phyloP scores from a whole-genome alignment of 345 rosid genomes.

The Eucalyptus dawsonii region DNA sequence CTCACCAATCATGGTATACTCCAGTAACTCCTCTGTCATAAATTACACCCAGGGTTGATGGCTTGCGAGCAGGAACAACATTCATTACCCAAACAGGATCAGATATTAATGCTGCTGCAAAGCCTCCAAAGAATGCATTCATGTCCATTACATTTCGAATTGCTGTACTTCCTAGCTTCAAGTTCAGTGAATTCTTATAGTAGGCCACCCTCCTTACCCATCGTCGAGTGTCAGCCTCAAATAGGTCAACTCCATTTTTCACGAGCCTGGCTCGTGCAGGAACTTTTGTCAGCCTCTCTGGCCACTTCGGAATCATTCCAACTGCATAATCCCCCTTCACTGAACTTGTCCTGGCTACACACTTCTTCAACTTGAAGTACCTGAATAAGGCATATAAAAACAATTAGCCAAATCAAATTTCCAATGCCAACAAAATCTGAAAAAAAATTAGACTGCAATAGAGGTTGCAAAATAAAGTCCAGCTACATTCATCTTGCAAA shows the following conservation, averaged over 20 bases:
- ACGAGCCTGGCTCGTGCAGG: constrained; percentile 60
- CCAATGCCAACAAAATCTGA: not conserved
- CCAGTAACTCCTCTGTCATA: constrained; percentile 92
- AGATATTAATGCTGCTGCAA: constrained; percentile 73
- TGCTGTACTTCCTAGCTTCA: constrained; percentile 67
- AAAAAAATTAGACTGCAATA: not conserved
- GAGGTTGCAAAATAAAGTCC: not conserved
- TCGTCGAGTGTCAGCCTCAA: constrained; percentile 82
- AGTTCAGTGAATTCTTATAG: constrained; percentile 49
- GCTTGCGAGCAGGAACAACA: constrained; percentile 77
- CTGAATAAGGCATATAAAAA: constrained; percentile 18
- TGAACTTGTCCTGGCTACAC: constrained; percentile 52
- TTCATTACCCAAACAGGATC: constrained; percentile 97
- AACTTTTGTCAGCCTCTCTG: constrained; percentile 57
- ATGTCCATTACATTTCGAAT: constrained; percentile 90
- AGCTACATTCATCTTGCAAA: not conserved
- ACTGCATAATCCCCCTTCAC: constrained; percentile 56
- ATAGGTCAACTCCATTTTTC: constrained; percentile 82
- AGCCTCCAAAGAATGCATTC: constrained; percentile 93
- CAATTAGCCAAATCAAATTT: not conserved
- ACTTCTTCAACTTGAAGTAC: constrained; percentile 73
- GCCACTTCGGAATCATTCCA: constrained; percentile 70
- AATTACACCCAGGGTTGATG: constrained; percentile 59
- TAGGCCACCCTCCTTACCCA: constrained; percentile 87
- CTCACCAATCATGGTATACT: constrained; percentile 32